phyloP scores from a whole-genome alignment of 768 basidiomycete species.

The Boletus rex-veris region DNA sequence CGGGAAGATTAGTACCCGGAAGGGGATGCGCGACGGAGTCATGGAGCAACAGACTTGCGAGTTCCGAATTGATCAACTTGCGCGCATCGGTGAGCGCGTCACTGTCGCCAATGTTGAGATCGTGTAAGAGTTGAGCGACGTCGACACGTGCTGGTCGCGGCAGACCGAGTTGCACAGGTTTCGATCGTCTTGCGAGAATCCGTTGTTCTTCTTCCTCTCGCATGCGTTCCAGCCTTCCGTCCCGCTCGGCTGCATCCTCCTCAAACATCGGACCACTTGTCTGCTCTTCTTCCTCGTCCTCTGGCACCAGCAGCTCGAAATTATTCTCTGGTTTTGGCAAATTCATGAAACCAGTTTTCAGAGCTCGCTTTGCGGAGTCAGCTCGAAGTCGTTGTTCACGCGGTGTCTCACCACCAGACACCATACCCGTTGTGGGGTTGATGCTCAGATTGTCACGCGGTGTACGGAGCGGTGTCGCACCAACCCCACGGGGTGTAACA shows the following conservation, averaged over 20 bases:
- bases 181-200: slow-evolving; percentile 77
- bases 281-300: slow-evolving; percentile 65
- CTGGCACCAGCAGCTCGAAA: slow-evolving; percentile 90
- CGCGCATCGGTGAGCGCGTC: slow-evolving; percentile 50
- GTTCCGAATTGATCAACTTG: slow-evolving; percentile 69
- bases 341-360: slow-evolving; percentile 76
- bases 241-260: slow-evolving; percentile 93
- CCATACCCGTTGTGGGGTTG: slow-evolving; percentile 65
- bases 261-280: slow-evolving; percentile 33
- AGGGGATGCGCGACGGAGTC: slow-evolving; percentile 86
- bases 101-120: slow-evolving; percentile 51
- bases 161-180: slow-evolving; percentile 74
- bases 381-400: slow-evolving; percentile 64
- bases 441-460: slow-evolving; percentile 92
- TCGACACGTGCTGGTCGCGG: slow-evolving; percentile 88
- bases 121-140: slow-evolving; percentile 55
- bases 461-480: slow-evolving; percentile 86
- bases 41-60: slow-evolving; percentile 76
- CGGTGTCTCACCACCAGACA: slow-evolving; percentile 64
- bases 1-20: slow-evolving; percentile 79
- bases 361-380: slow-evolving; percentile 66
- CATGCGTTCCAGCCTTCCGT: slow-evolving; percentile 62
- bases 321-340: slow-evolving; percentile 96
- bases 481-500: slow-evolving; percentile 53
- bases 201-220: slow-evolving; percentile 76